These are phyloP conservation scores for Jatropha multifida DNA, from an alignment of 441 rosid species.

Conservation along the genomic window DNA sequence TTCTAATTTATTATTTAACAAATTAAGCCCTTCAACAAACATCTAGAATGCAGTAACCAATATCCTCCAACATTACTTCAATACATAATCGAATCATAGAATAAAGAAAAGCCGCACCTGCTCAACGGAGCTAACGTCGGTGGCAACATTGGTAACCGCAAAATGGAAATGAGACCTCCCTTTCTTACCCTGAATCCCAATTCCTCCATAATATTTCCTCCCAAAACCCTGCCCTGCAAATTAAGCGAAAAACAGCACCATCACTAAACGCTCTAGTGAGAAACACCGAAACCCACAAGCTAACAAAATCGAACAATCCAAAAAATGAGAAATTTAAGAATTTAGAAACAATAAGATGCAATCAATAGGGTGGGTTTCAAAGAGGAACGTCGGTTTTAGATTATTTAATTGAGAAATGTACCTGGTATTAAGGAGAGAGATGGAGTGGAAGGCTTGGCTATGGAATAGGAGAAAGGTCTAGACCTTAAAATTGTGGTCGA, in stretches of 20 bases:
- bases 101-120: conserved; percentile 40
- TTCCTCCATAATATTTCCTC: conserved; percentile 46
- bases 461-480: conserved; percentile 43
- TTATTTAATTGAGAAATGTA: conserved; percentile 29
- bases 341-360: too few species aligned
- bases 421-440: conserved; percentile 50
- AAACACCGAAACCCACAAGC: conserved; percentile 16
- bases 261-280: not conserved
- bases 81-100: not conserved
- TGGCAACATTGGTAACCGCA: conserved; percentile 71
- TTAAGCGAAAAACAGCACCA: conserved; percentile 1
- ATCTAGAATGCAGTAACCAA: not conserved
- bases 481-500: conserved; percentile 57
- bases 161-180: conserved; percentile 52
- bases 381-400: not conserved
- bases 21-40: not conserved
- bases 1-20: not conserved
- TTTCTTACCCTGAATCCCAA: conserved; percentile 48
- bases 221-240: conserved; percentile 54
- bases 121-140: conserved; percentile 66
- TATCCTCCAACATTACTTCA: not conserved
- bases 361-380: too few species aligned
- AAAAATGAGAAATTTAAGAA: not conserved
- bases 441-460: conserved; percentile 43
- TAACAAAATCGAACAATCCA: not conserved